Percentiles rank a stretch among this genome's conserved stretches.
Conservation (phyloP, 139 green algal species). For the Closterium sp. region DNA sequence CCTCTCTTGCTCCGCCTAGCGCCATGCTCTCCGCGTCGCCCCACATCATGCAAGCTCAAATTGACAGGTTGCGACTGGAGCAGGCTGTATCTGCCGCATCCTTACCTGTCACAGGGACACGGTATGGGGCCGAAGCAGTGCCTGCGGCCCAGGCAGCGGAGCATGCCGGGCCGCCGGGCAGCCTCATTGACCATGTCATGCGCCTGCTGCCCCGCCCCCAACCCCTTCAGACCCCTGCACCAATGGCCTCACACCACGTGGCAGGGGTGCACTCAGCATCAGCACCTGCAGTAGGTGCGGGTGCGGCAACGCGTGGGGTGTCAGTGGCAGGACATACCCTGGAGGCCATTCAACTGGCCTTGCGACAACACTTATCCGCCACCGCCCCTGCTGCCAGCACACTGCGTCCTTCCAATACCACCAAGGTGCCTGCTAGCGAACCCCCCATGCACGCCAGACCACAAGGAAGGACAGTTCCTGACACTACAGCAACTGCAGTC, state of each 20-base stretch:
- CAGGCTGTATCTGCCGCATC: neutral
- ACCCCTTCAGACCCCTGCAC: neutral
- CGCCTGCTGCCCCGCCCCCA: neutral
- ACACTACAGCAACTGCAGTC: neutral
- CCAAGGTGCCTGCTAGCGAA: neutral
- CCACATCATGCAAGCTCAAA: neutral
- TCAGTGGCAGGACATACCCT: neutral
- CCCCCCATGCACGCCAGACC: neutral
- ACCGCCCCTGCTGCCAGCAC: neutral
- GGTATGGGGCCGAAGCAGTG: neutral
- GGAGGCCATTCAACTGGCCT: neutral
- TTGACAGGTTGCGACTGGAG: neutral
- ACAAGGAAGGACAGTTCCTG: neutral
- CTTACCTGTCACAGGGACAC: neutral
- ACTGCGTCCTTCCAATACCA: neutral
- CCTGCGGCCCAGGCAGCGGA: neutral
- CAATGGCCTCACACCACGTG: neutral
- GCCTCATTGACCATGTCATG: neutral
- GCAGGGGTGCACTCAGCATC: neutral
- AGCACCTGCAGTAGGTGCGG: neutral
- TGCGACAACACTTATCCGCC: neutral
- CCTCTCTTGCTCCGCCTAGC: neutral
- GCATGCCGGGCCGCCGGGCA: neutral
- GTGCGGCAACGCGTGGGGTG: neutral
- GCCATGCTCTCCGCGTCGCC: neutral